Conservation (phyloP, 164 flowering plant species). For the Taxillus chinensis region DNA sequence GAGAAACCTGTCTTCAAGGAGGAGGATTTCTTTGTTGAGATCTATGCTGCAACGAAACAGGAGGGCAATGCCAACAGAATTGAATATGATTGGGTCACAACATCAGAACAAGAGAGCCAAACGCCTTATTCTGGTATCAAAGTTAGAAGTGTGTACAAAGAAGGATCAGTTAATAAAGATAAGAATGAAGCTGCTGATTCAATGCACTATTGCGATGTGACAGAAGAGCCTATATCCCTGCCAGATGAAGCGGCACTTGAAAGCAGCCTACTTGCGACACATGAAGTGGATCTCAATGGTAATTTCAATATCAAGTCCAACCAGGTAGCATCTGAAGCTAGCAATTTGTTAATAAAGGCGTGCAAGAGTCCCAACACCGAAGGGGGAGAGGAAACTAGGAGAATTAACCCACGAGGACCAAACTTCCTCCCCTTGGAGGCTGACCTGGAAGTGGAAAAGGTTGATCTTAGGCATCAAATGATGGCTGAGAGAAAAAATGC, state of each 20-base stretch:
- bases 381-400: slow-evolving; percentile 14
- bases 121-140: slow-evolving; percentile 10
- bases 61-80: too few relatives aligned
- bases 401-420: slow-evolving; percentile 57
- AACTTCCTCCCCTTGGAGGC: slow-evolving; percentile 36
- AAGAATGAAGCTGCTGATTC: too few relatives aligned
- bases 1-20: too few relatives aligned
- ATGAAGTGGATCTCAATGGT: too few relatives aligned
- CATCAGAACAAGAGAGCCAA: not conserved
- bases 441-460: slow-evolving; percentile 54
- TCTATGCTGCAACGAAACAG: slow-evolving; percentile 15
- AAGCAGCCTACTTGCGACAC: too few relatives aligned
- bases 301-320: not conserved
- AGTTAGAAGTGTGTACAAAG: too few relatives aligned
- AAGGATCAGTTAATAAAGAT: too few relatives aligned
- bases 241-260: not conserved
- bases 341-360: slow-evolving; percentile 11
- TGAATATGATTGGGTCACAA: too few relatives aligned
- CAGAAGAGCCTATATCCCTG: too few relatives aligned
- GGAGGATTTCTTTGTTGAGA: slow-evolving; percentile 14
- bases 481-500: slow-evolving; percentile 51
- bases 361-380: slow-evolving; percentile 17
- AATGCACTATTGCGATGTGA: too few relatives aligned
- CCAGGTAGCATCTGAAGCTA: slow-evolving; percentile 9
- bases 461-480: slow-evolving; percentile 57